These are phyloP conservation scores for Wickerhamiella sergipiensis DNA, from an alignment of 805 yeast genomes.

Conservation along the genomic window DNA sequence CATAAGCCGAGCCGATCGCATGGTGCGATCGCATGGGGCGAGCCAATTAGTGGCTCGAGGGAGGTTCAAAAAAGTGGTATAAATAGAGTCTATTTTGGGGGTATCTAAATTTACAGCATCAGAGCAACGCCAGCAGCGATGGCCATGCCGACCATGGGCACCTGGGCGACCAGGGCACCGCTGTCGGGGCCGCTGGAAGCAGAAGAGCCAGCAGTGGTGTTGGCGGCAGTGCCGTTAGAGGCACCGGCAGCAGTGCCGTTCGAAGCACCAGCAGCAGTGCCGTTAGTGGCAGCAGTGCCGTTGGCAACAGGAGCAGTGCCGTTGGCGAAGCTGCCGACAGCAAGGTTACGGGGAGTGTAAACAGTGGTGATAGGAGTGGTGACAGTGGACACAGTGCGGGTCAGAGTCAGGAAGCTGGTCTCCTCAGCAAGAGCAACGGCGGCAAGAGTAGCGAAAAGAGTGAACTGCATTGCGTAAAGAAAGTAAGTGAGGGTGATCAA, in stretches of 20 bases:
- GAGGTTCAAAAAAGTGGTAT: background rate
- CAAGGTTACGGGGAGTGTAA: slow-evolving; percentile 2
- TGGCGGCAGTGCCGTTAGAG: slow-evolving; percentile 6
- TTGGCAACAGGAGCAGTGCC: slow-evolving; percentile 1
- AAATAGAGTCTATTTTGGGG: background rate
- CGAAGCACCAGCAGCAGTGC: slow-evolving; percentile 12
- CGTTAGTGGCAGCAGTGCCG: slow-evolving; percentile 6
- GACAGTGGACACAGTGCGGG: slow-evolving; percentile 4
- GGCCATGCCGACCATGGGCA: slow-evolving; percentile 15
- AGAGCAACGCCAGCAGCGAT: slow-evolving; percentile 19
- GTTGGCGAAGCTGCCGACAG: slow-evolving; percentile 11
- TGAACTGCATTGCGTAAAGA: slow-evolving; percentile 9
- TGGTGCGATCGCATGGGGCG: no score
- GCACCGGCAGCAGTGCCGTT: slow-evolving; percentile 11
- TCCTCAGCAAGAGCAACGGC: slow-evolving; percentile 6
- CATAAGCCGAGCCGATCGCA: background rate
- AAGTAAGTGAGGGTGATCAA: background rate
- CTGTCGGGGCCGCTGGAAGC: slow-evolving; percentile 6
- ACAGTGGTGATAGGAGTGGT: slow-evolving; percentile 6
- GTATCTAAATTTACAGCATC: background rate
- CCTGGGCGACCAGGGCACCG: slow-evolving; percentile 12
- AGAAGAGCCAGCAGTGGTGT: slow-evolving; percentile 9
- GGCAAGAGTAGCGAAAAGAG: slow-evolving; percentile 5
- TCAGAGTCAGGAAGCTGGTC: background rate
- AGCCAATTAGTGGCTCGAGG: no score